These are phyloP conservation scores for Thalassiosira tumida DNA, from an alignment of 352 stramenopile genomes.

Conservation along the genomic window DNA sequence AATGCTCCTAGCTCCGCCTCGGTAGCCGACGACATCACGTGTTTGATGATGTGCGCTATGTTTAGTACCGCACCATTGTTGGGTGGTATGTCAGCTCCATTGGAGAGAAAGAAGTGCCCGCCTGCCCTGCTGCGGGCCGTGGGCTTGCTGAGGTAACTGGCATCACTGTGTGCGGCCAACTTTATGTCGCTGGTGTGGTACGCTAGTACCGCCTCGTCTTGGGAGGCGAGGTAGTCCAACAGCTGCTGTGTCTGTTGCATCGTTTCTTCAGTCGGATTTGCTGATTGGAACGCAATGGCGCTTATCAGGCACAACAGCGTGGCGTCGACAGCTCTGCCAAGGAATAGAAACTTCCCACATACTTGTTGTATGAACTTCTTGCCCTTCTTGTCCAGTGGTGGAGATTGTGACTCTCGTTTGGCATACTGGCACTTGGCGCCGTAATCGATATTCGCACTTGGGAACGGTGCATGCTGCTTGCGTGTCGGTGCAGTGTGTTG, in stretches of 20 bases:
- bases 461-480: constrained; percentile 25
- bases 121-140: background rate
- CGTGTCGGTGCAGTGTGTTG: background rate
- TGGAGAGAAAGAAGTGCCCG: constrained; percentile 10
- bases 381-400: background rate
- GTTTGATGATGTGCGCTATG: constrained; percentile 16
- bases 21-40: background rate
- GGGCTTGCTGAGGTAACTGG: constrained; percentile 10
- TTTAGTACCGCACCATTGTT: constrained; percentile 5
- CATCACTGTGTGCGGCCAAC: constrained; percentile 9
- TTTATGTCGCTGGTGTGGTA: background rate
- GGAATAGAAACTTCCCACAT: background rate
- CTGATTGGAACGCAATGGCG: constrained; percentile 1
- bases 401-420: background rate
- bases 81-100: background rate
- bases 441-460: constrained; percentile 6
- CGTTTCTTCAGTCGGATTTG: constrained; percentile 3
- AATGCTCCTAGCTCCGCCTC: constrained; percentile 2
- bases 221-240: constrained; percentile 1
- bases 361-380: constrained; percentile 14
- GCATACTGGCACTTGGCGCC: constrained; percentile 52
- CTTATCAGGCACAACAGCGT: background rate
- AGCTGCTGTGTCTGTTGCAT: background rate
- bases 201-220: background rate
- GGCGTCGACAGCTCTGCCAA: background rate